Evolutionary conservation across 2,329 filamentous ascomycete genomes (phyloP).

Genomic region (Pseudogymnoascus pannorum): DNA sequence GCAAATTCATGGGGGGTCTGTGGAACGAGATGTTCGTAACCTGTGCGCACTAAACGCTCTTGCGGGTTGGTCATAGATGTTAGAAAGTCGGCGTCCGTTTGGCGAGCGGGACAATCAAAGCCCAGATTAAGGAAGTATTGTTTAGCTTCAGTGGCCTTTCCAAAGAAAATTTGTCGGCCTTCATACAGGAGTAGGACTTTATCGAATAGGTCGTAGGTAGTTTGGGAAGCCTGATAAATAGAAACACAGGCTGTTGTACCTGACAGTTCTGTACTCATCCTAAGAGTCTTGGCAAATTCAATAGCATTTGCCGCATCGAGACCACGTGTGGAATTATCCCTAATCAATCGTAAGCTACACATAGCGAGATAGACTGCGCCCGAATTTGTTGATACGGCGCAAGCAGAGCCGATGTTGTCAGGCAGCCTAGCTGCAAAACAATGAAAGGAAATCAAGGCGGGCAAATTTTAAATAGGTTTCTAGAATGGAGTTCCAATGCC

Average conservation of each 20-base stretch:
- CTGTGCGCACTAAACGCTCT: constrained; percentile 48
- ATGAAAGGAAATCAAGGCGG: constrained; percentile 22
- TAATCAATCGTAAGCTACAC: background rate
- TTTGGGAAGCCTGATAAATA: constrained; percentile 64
- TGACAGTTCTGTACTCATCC: constrained; percentile 57
- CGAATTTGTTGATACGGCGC: background rate
- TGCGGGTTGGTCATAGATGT: constrained; percentile 60
- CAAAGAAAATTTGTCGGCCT: constrained; percentile 71
- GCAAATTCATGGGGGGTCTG: constrained; percentile 64
- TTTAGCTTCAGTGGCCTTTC: constrained; percentile 51
- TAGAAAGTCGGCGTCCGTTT: constrained; percentile 63
- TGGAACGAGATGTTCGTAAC: constrained; percentile 55
- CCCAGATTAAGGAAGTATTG: constrained; percentile 62
- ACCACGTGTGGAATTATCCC: constrained; percentile 71
- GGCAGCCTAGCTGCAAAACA: background rate
- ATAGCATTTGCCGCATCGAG: constrained; percentile 67
- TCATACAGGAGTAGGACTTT: constrained; percentile 70
- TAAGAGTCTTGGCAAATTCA: constrained; percentile 61
- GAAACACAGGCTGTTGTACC: constrained; percentile 57
- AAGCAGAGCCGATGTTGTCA: background rate
- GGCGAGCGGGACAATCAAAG: constrained; percentile 58
- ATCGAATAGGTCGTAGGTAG: constrained; percentile 66
- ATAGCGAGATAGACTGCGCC: constrained; percentile 18
- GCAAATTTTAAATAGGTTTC: constrained; percentile 54
- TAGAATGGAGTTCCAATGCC: constrained; percentile 64